Evolutionary conservation across 2,329 filamentous ascomycete genomes (phyloP).

Genomic region (Trichoderma pleuroti): DNA sequence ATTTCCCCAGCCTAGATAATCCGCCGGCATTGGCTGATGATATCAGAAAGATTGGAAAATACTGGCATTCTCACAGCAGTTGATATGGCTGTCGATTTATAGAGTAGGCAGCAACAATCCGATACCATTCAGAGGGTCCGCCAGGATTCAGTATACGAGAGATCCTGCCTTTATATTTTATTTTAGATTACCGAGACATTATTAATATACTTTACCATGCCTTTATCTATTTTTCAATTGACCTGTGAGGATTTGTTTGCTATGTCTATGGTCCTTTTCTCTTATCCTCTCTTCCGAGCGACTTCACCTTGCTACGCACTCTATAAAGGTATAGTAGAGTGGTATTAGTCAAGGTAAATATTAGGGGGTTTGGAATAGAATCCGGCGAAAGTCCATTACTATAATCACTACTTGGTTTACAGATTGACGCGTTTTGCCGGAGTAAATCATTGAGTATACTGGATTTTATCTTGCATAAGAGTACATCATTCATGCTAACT

Average conservation of each 20-base stretch:
- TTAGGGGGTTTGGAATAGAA: no score
- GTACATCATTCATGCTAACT: not conserved
- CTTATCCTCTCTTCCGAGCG: no score
- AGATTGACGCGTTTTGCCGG: no score
- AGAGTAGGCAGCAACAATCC: fast-evolving
- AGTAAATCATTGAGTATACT: no score
- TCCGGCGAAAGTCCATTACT: no score
- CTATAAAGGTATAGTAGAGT: no score
- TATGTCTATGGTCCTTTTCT: no score
- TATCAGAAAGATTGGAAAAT: not conserved
- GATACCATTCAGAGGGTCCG: fast-evolving
- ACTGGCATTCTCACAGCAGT: not conserved
- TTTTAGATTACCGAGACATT: not conserved
- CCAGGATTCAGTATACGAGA: not conserved
- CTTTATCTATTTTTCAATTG: fast-evolving
- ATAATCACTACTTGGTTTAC: no score
- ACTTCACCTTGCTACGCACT: no score
- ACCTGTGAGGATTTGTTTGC: no score
- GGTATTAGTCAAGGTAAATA: no score
- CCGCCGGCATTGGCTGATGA: not conserved
- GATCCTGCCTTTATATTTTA: fast-evolving
- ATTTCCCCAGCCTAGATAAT: not conserved
- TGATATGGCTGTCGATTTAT: not conserved
- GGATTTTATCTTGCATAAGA: no score
- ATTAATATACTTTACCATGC: not conserved